Evolutionary conservation across 768 basidiomycete genomes (phyloP).

Genomic region (Mycena vitilis): DNA sequence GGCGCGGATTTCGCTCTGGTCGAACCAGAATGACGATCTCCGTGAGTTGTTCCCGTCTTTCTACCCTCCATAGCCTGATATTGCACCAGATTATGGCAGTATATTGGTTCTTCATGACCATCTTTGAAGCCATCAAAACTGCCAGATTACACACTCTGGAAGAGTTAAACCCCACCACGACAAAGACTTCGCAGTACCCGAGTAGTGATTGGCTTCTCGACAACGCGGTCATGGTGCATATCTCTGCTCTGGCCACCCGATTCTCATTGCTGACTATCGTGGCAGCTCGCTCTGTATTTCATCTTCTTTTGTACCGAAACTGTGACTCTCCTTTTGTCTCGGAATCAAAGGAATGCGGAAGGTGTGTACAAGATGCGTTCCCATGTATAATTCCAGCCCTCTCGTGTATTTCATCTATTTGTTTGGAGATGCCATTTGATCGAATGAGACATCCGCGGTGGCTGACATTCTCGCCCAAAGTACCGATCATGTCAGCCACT

Average conservation of each 20-base stretch:
- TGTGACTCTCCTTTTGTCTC: conserved; percentile 20
- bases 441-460: not conserved
- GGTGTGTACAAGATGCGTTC: conserved; percentile 19
- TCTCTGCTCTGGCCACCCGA: not conserved
- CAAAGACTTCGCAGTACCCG: conserved; percentile 39
- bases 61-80: conserved; percentile 2
- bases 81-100: conserved; percentile 34
- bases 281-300: conserved; percentile 32
- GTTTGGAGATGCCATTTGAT: not conserved
- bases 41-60: conserved; percentile 32
- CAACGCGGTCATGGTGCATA: conserved; percentile 43
- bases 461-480: conserved; percentile 16
- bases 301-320: conserved; percentile 31
- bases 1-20: conserved; percentile 31
- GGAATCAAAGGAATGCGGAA: conserved; percentile 11
- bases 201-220: conserved; percentile 42
- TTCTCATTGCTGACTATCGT: not conserved
- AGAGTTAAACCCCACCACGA: conserved; percentile 36
- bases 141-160: conserved; percentile 36
- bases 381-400: conserved; percentile 16
- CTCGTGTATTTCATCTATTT: conserved; percentile 16
- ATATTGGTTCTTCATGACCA: conserved; percentile 41
- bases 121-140: conserved; percentile 38
- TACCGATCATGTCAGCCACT: conserved; percentile 24
- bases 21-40: conserved; percentile 31